A percentile compares a stretch with the other conserved stretches of the same genome.
Evolutionary conservation across 768 basidiomycete genomes (phyloP).

Genomic region (Lentinus brumalis): DNA sequence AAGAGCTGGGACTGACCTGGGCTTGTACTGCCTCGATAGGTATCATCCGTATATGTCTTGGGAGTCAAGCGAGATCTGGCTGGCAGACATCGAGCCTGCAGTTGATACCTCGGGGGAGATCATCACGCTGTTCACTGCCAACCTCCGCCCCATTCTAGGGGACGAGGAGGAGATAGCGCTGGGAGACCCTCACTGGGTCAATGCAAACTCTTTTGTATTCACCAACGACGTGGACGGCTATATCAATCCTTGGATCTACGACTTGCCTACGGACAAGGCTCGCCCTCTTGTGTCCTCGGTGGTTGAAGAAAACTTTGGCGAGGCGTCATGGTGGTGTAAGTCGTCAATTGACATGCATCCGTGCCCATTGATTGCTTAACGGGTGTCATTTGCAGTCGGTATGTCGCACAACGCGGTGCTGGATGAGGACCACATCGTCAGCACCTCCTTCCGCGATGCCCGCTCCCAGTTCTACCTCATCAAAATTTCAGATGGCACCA

Average conservation of each 20-base stretch:
- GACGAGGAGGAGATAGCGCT: constrained; percentile 44
- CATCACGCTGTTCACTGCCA: too few species aligned
- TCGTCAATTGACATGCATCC: too few species aligned
- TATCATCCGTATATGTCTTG: constrained; percentile 67
- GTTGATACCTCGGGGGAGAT: constrained; percentile 25
- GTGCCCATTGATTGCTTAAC: too few species aligned
- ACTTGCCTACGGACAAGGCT: constrained; percentile 34
- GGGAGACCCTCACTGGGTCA: constrained; percentile 58
- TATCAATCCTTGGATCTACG: constrained; percentile 63
- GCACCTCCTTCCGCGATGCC: too few species aligned
- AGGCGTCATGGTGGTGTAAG: constrained; percentile 45
- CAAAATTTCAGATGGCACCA: constrained; percentile 22
- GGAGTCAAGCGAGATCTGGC: constrained; percentile 57
- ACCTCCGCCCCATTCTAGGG: constrained; percentile 51
- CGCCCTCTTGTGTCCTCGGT: constrained; percentile 43
- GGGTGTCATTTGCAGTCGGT: too few species aligned
- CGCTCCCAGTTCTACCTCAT: constrained; percentile 28
- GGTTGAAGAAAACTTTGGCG: constrained; percentile 53
- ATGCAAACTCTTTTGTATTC: constrained; percentile 55
- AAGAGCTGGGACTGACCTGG: too few species aligned
- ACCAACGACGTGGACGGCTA: constrained; percentile 64
- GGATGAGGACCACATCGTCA: too few species aligned
- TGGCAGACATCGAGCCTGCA: constrained; percentile 42
- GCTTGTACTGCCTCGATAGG: not conserved
- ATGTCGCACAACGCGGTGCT: too few species aligned